Evolutionary conservation across 129 eudicot genomes (phyloP).

Genomic region (Escallonia herrerae): DNA sequence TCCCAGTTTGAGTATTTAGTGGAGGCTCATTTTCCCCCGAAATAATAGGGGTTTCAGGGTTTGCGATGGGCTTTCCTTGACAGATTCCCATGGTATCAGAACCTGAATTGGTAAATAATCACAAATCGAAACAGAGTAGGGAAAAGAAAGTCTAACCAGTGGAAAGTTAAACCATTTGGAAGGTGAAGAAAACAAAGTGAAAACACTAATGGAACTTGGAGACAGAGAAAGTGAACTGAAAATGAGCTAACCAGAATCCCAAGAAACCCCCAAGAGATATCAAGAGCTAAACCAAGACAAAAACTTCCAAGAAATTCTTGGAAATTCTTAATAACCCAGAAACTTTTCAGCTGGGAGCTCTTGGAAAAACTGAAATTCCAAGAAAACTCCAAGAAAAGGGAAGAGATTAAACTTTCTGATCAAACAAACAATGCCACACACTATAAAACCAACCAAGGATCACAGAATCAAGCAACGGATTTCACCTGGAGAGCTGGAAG

Average conservation of each 20-base stretch:
- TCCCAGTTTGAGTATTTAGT: constrained; percentile 46
- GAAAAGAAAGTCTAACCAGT: constrained; percentile 12
- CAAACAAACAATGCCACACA: constrained; percentile 37
- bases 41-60: constrained; percentile 40
- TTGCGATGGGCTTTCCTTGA: constrained; percentile 86
- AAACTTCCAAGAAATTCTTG: constrained; percentile 3
- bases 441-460: constrained; percentile 16
- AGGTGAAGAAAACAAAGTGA: constrained; percentile 2
- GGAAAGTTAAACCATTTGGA: constrained; percentile 21
- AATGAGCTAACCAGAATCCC: neutral
- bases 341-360: constrained; percentile 21
- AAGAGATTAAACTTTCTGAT: constrained; percentile 47
- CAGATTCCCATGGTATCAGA: constrained; percentile 90
- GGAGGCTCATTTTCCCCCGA: constrained; percentile 38
- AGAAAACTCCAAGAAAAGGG: constrained; percentile 12
- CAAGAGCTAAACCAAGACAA: constrained; percentile 17
- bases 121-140: constrained; percentile 1
- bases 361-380: constrained; percentile 18
- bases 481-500: constrained; percentile 31
- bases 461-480: constrained; percentile 23
- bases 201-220: constrained; percentile 10
- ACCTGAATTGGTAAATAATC: constrained; percentile 20
- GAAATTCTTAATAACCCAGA: constrained; percentile 24
- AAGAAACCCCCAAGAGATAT: neutral
- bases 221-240: constrained; percentile 18